phyloP scores from a whole-genome alignment of 305 asterid species.

The Fraxinus sp. region DNA sequence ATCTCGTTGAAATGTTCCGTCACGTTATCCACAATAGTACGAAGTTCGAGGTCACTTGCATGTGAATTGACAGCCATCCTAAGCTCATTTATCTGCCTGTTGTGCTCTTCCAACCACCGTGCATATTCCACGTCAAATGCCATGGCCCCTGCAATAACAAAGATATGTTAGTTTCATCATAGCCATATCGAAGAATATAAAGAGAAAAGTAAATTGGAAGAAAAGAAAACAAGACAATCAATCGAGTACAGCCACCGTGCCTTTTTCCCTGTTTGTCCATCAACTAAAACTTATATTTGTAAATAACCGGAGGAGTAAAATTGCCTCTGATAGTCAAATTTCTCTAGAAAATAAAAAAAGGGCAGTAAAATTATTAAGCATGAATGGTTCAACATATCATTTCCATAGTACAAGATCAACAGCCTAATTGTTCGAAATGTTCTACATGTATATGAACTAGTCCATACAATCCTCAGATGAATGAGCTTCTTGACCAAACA shows the following conservation, averaged over 20 bases:
- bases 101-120: constrained; percentile 58
- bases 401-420: background rate
- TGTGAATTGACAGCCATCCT: constrained; percentile 51
- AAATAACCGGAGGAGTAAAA: background rate
- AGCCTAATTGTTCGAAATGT: background rate
- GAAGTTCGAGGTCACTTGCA: constrained; percentile 51
- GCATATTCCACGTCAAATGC: constrained; percentile 53
- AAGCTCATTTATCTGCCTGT: constrained; percentile 41
- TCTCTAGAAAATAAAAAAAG: background rate
- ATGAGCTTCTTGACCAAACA: background rate
- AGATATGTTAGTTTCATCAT: background rate
- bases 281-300: background rate
- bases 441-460: background rate
- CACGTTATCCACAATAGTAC: constrained; percentile 35
- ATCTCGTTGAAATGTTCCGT: constrained; percentile 41
- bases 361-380: background rate
- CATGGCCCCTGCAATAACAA: constrained; percentile 46
- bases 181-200: background rate
- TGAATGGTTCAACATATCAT: background rate
- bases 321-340: background rate
- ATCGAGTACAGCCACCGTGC: background rate
- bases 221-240: background rate
- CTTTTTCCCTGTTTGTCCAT: background rate
- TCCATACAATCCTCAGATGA: background rate
- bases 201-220: background rate